These are phyloP conservation scores for Metschnikowia santaceciliae DNA, from an alignment of 805 yeast genomes.

Conservation along the genomic window DNA sequence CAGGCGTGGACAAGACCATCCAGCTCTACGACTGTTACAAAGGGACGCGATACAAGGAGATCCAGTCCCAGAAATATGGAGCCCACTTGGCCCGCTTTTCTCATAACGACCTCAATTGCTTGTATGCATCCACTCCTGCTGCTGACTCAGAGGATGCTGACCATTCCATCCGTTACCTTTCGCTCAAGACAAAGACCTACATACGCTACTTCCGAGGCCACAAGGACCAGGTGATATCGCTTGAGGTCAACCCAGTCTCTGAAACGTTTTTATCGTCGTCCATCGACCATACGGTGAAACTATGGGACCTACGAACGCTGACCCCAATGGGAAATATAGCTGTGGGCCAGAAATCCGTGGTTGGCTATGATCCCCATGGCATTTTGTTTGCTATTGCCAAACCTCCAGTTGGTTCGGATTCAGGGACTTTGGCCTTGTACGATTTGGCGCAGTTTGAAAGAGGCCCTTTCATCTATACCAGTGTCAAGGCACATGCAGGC, in stretches of 20 bases:
- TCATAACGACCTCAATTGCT: constrained; percentile 64
- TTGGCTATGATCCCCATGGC: constrained; percentile 83
- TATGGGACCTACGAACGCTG: constrained; percentile 81
- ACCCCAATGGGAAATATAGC: constrained; percentile 57
- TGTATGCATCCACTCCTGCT: constrained; percentile 72
- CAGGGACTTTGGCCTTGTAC: constrained; percentile 44
- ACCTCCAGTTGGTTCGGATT: constrained; percentile 11
- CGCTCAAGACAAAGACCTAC: constrained; percentile 73
- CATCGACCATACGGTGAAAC: constrained; percentile 70
- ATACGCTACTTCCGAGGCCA: constrained; percentile 88
- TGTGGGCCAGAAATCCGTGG: constrained; percentile 49
- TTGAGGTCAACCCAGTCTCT: constrained; percentile 69
- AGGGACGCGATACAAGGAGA: constrained; percentile 66
- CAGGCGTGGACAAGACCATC: constrained; percentile 78
- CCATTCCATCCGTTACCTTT: constrained; percentile 69
- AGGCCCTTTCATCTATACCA: constrained; percentile 45
- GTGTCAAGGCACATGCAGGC: constrained; percentile 19
- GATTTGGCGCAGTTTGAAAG: constrained; percentile 56
- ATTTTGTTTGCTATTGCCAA: constrained; percentile 66
- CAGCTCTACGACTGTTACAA: constrained; percentile 72
- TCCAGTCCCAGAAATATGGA: constrained; percentile 87
- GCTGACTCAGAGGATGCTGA: constrained; percentile 44
- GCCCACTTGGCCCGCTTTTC: constrained; percentile 83
- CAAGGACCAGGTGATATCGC: constrained; percentile 63
- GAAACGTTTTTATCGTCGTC: constrained; percentile 67